Evolutionary conservation across 2,329 filamentous ascomycete genomes (phyloP), one percentile per base, ranked within the genome.

Genomic region (Curvularia sp.): DNA sequence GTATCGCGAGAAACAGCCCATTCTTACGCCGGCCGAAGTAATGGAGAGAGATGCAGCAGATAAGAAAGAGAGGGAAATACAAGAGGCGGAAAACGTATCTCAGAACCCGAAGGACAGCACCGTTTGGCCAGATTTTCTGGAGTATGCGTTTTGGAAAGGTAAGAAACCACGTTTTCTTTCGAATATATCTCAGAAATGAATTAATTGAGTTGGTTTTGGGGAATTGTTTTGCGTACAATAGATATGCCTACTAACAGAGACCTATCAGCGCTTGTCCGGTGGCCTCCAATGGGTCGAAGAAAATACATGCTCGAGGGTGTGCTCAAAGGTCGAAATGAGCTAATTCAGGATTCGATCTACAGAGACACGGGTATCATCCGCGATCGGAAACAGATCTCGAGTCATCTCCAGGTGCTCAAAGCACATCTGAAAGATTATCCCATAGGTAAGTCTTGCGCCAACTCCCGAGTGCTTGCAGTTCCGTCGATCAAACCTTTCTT

Each of bases 371-470:
- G 85, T 22, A 82, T 82, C 55, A 69, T 66, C 26, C 79, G 86
- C 53, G 76, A 73, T 15, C 79, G 86, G 50, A 88, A 88, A 71
- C 84, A 88, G 67, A 84, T 88, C 4, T 88, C 86, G 0, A 88
- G 86, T 65, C 86, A 88, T 68, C 81, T 88, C 26, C 86, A 88
- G 72, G 85, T 88, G 2, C 77, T 88, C 20, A 86, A 86, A 70
- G 81, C 80, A 12, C 83, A 85, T 58, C 76, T 88, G 38, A 79
- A 80, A 61, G 78, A 81, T 5, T 81, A 85, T 60, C 80, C 82
- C 28, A 76, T 80, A 58, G 84, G 84, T 85, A 73, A 78, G 81
- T 74, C 42, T 6, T 38, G 47, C 13, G 33, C 48, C 28, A 22
- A 52, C 30, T 35, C 28, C 31, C 39, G 12, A 46, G 12, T 18